These are phyloP conservation scores for Alloascoidea hylecoeti DNA, from an alignment of 805 yeast species.

Conservation along the genomic window DNA sequence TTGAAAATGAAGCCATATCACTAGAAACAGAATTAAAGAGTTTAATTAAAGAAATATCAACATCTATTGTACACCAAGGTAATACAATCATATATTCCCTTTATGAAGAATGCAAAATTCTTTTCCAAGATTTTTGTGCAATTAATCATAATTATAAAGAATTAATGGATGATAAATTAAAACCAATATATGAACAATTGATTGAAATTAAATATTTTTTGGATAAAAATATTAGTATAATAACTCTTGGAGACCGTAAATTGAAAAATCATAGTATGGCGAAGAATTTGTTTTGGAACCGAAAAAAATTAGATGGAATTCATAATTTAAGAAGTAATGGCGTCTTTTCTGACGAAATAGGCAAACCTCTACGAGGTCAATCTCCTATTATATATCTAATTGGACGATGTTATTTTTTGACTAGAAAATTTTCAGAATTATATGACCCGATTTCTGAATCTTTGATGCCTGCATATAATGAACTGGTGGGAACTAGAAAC, in stretches of 20 bases:
- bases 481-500: conserved; percentile 78
- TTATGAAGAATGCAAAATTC: conserved; percentile 70
- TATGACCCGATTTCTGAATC: conserved; percentile 95
- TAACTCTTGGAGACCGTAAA: no score
- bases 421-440: conserved; percentile 78
- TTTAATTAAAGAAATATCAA: conserved; percentile 14
- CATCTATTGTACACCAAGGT: conserved; percentile 13
- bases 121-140: conserved; percentile 52
- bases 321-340: conserved; percentile 62
- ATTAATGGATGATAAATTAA: conserved; percentile 31
- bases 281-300: conserved; percentile 81
- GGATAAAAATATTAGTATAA: no score
- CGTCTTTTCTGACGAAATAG: conserved; percentile 22
- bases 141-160: no score
- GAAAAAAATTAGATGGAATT: conserved; percentile 55
- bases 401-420: conserved; percentile 82
- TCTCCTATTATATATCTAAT: conserved; percentile 45
- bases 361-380: conserved; percentile 33
- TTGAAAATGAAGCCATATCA: no score
- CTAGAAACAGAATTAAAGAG: conserved; percentile 5
- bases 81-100: conserved; percentile 21
- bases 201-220: conserved; percentile 55
- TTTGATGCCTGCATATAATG: conserved; percentile 86
- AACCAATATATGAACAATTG: conserved; percentile 49
- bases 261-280: conserved; percentile 96